Percentiles rank a stretch among this genome's conserved stretches.
These are phyloP conservation scores for Psilocybe subaeruginosa DNA, from an alignment of 768 basidiomycete genomes.

Conservation along the genomic window DNA sequence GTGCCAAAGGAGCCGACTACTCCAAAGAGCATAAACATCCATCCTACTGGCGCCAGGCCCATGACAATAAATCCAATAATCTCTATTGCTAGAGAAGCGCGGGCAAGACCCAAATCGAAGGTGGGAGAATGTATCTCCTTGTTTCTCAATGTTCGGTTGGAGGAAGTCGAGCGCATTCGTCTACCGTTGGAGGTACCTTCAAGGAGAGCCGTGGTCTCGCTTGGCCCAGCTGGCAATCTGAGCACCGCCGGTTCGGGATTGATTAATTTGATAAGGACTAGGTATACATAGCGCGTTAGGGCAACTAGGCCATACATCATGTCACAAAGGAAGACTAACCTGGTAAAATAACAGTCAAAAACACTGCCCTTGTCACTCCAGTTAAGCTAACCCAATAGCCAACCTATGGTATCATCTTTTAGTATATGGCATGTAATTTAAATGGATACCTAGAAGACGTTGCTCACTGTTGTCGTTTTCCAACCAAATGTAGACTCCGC, in stretches of 20 bases:
- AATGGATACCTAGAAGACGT: neutral
- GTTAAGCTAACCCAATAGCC: slow-evolving; percentile 68
- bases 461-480: slow-evolving; percentile 58
- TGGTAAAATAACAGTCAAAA: slow-evolving; percentile 60
- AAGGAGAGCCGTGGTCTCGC: slow-evolving; percentile 1
- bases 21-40: slow-evolving; percentile 52
- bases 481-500: slow-evolving; percentile 59
- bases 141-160: slow-evolving; percentile 21
- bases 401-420: slow-evolving; percentile 40
- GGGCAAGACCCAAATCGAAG: slow-evolving; percentile 74
- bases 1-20: slow-evolving; percentile 56
- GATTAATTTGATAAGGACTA: slow-evolving; percentile 57
- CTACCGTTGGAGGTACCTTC: slow-evolving; percentile 19
- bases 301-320: neutral
- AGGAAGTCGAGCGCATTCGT: slow-evolving; percentile 30
- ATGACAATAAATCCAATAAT: slow-evolving; percentile 51
- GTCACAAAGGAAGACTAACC: slow-evolving; percentile 34
- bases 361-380: slow-evolving; percentile 53
- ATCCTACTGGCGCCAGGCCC: slow-evolving; percentile 45
- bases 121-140: slow-evolving; percentile 40
- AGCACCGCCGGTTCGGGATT: slow-evolving; percentile 41
- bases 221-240: slow-evolving; percentile 9
- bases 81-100: slow-evolving; percentile 62
- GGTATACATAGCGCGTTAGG: neutral
- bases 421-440: neutral